Evolutionary conservation across 2,329 filamentous ascomycete species (phyloP), one percentile per base, ranked within the genome.

Genomic region (Talaromyces amestolkiae): DNA sequence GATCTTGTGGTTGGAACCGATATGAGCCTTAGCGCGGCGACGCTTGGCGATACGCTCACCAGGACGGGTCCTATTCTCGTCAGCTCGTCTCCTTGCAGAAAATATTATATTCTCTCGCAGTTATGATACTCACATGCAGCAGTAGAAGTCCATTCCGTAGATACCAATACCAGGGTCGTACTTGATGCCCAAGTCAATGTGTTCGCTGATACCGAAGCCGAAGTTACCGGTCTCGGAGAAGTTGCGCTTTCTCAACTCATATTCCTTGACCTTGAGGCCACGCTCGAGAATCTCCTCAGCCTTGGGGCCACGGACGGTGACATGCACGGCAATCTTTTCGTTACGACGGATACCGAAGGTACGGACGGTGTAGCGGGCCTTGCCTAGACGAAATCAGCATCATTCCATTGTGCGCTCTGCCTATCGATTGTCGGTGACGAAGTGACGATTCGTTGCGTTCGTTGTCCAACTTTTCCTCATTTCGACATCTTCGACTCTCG

Each of bases 291-390:
- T 99, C 86, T 99, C 95, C 89, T 99, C 95, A 71, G 95, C 95
- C 91, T 92, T 97, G 84, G 95, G 93, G 80, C 95, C 95, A 82
- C 95, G 95, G 85, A 99, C 93, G 80, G 95, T 99, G 81, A 99
- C 95, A 87, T 99, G 95, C 75, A 99, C 95, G 74, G 95, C 86
- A 80, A 99, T 99, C 91, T 97, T 98, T 84, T 99, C 95, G 91
- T 99, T 99, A 93, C 95, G 94, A 83, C 95, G 94, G 89, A 99
- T 99, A 90, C 95, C 95, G 85, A 99, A 99, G 81, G 94, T 98
- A 87, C 95, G 94, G 89, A 99, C 95, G 76, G 95, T 99, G 90
- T 98, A 99, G 81, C 95, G 92, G 83, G 95, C 95, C 91, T 99
- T 99, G 93, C 91, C 91, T 93, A 78, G 76, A 64, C 67, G 56